Percentiles rank a stretch among this genome's conserved stretches.
Conservation (phyloP, 1,139 yeast genomes). For the Sugiyamaella pinicola region DNA sequence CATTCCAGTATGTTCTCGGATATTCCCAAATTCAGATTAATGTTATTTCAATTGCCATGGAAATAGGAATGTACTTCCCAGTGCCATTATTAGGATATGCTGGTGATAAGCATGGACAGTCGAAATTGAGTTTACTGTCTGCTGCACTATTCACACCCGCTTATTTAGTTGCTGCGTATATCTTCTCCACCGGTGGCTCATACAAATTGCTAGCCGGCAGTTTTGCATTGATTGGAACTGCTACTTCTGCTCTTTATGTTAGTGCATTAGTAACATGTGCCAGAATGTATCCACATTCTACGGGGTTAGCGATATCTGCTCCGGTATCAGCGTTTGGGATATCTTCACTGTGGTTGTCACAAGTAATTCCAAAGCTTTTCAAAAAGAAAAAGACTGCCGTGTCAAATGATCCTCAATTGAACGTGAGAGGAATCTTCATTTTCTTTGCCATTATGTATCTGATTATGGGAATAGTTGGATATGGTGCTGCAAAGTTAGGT, state of each 20-base stretch:
- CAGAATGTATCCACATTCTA: slow-evolving; percentile 69
- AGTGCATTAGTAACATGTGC: slow-evolving; percentile 82
- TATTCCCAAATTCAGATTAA: slow-evolving; percentile 75
- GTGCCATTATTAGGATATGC: slow-evolving; percentile 81
- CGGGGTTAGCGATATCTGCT: slow-evolving; percentile 79
- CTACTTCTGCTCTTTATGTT: slow-evolving; percentile 80
- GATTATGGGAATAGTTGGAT: slow-evolving; percentile 35
- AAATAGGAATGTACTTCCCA: slow-evolving; percentile 82
- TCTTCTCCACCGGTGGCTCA: slow-evolving; percentile 23
- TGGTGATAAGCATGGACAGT: slow-evolving; percentile 86
- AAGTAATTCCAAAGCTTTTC: slow-evolving; percentile 45
- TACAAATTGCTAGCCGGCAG: slow-evolving; percentile 34
- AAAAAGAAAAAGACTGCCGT: slow-evolving; percentile 29
- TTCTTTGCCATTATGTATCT: slow-evolving; percentile 54
- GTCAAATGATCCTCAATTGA: slow-evolving; percentile 24
- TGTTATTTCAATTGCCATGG: slow-evolving; percentile 71
- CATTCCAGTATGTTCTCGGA: slow-evolving; percentile 59
- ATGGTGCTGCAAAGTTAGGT: slow-evolving; percentile 31
- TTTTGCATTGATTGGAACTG: slow-evolving; percentile 68
- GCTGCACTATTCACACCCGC: slow-evolving; percentile 71
- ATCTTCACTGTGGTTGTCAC: slow-evolving; percentile 61
- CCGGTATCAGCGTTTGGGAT: slow-evolving; percentile 89
- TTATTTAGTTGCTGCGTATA: slow-evolving; percentile 55
- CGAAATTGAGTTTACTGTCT: slow-evolving; percentile 65
- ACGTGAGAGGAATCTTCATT: slow-evolving; percentile 57